Base-by-base conservation (phyloP, 1,284 basidiomycete genomes). In the Leccinum angustisporum region DNA sequence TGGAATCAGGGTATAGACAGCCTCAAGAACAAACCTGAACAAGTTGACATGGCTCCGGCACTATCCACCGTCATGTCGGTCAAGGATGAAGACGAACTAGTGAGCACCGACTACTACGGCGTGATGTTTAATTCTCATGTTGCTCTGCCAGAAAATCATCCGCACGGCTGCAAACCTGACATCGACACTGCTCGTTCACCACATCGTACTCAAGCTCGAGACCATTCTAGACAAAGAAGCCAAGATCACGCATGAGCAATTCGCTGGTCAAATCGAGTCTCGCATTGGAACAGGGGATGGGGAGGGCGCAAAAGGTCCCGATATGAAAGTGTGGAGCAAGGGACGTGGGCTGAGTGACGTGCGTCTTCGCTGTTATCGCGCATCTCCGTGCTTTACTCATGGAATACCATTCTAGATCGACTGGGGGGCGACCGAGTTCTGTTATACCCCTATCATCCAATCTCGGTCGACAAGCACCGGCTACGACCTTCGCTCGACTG, bases 391-490 rank as follows among this genome's bases (percentile, higher is more conserved):
- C 53, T 52, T 53, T 58, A 59, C 53, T 65, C 52, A 67, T 54
- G 51, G 56, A 18, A 36, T 51, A 36, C 33, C 18, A 30, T 46
- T 57, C 13, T 66, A 95, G 91, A 83, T 95, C 61, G 96, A 99
- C 73, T 95, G 92, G 82, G 80, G 82, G 30, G 85, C 90, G 11
- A 91, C 92, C 3, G 96, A 98, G 76, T 97, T 96, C 78, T 93
- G 94, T 67, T 98, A 97, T 75, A 88, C 92, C 5, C 96, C 97
- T 3, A 96, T 98, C 74, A 93, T 98, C 70, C 96, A 98, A 72
- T 98, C 95, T 3, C 91, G 91, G 59, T 92, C 93, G 16, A 88
- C 87, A 48, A 84, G 81, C 63, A 80, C 83, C 5, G 91, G 92
- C 13, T 98, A 97, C 73, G 96, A 98, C 72, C 81, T 98, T 57